These are phyloP conservation scores for Paramecium pentaurelia DNA, from an alignment of 73 alveolate genomes.

Conservation along the genomic window DNA sequence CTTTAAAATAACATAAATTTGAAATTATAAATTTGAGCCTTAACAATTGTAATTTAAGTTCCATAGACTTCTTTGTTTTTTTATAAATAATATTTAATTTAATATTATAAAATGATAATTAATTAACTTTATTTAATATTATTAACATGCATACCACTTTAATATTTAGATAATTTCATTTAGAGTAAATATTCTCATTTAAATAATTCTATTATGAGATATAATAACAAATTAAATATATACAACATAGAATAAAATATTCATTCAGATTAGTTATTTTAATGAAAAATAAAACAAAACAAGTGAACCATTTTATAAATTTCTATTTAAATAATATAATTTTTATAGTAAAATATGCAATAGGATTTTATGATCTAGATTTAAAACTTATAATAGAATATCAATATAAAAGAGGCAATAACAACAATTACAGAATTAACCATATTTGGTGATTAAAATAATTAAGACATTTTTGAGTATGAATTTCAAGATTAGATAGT, in stretches of 20 bases:
- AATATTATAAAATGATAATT: too few relatives aligned
- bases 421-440: not conserved
- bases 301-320: not conserved
- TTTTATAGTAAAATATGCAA: not conserved
- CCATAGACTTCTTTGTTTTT: too few relatives aligned
- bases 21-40: not conserved
- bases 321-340: not conserved
- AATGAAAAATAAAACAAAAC: not conserved
- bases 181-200: too few relatives aligned
- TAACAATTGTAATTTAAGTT: too few relatives aligned
- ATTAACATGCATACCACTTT: too few relatives aligned
- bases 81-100: too few relatives aligned
- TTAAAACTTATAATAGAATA: not conserved
- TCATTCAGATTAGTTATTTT: not conserved
- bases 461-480: slow-evolving; percentile 3
- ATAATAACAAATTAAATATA: not conserved
- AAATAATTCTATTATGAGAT: not conserved
- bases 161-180: too few relatives aligned
- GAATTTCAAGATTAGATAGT: not conserved
- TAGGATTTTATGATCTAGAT: not conserved
- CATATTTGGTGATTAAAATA: not conserved
- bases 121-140: too few relatives aligned
- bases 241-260: not conserved
- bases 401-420: not conserved
- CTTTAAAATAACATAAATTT: not conserved